Conservation (phyloP, 305 asterid species). For the Solanum hybrid region DNA sequence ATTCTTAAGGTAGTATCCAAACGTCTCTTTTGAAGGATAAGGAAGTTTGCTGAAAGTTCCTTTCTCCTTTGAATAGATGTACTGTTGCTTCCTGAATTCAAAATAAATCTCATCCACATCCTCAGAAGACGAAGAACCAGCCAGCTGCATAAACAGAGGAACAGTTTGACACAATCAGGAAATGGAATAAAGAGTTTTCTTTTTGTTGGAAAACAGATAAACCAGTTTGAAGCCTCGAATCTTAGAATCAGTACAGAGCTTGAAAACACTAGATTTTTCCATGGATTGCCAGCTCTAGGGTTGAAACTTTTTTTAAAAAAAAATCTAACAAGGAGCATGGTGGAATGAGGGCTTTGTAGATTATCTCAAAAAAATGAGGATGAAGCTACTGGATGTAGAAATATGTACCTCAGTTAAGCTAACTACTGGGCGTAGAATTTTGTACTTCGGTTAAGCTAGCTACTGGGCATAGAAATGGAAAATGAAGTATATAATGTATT, state of each 20-base stretch:
- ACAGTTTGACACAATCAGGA: background rate
- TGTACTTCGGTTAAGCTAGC: background rate
- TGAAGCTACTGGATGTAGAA: background rate
- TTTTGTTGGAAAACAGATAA: background rate
- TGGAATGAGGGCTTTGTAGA: background rate
- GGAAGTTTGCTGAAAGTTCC: slow-evolving; percentile 70
- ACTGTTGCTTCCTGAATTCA: slow-evolving; percentile 94
- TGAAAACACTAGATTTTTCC: background rate
- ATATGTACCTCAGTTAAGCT: background rate
- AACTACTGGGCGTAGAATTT: background rate
- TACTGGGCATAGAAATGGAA: background rate
- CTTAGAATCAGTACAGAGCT: background rate
- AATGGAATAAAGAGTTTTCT: background rate
- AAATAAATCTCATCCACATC: slow-evolving; percentile 74
- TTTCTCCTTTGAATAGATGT: slow-evolving; percentile 67
- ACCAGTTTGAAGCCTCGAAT: background rate
- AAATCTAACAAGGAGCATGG: background rate
- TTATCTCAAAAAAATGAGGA: background rate
- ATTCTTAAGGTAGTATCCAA: slow-evolving; percentile 76
- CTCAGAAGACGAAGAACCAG: slow-evolving; percentile 48
- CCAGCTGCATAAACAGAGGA: slow-evolving; percentile 40
- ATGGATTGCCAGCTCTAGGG: background rate
- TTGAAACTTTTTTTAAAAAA: background rate
- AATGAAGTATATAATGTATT: background rate
- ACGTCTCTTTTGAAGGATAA: slow-evolving; percentile 85